phyloP scores from a whole-genome alignment of 2,329 filamentous ascomycete species.

The Ascochyta rabiei region DNA sequence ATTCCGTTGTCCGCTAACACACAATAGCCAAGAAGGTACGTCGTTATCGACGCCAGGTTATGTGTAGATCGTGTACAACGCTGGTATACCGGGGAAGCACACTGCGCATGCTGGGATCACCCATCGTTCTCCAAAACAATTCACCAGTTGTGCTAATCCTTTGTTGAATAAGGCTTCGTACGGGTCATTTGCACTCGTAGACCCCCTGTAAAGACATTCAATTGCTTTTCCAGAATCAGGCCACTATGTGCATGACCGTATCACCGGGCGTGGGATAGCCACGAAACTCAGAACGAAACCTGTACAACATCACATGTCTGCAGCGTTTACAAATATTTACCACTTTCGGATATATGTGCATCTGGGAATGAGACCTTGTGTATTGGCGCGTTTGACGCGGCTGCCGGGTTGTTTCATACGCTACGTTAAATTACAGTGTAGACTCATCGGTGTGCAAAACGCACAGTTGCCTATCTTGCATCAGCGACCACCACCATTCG shows the following conservation, averaged over 20 bases:
- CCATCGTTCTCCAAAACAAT: not conserved
- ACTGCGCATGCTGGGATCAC: not conserved
- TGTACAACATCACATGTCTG: not conserved
- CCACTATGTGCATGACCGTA: conserved; percentile 3
- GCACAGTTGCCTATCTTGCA: not conserved
- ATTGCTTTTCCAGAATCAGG: conserved; percentile 11
- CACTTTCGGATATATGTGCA: not conserved
- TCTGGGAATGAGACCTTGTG: not conserved
- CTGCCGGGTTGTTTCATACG: not conserved
- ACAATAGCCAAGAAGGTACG: not conserved
- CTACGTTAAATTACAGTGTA: not conserved
- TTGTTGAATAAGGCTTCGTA: not conserved
- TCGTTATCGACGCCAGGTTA: not conserved
- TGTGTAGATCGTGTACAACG: conserved; percentile 11
- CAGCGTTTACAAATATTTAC: not conserved
- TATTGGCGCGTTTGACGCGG: conserved; percentile 9
- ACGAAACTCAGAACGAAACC: not conserved
- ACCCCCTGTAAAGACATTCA: conserved; percentile 1
- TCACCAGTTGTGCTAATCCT: not conserved
- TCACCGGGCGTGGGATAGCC: not conserved
- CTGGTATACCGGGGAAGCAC: conserved; percentile 7
- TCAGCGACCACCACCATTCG: not conserved
- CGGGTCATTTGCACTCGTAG: not conserved
- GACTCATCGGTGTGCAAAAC: not conserved
- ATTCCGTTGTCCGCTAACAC: too few species aligned